Base-by-base conservation (phyloP, 257 asterid genomes). In the Ligustrum vulgare region DNA sequence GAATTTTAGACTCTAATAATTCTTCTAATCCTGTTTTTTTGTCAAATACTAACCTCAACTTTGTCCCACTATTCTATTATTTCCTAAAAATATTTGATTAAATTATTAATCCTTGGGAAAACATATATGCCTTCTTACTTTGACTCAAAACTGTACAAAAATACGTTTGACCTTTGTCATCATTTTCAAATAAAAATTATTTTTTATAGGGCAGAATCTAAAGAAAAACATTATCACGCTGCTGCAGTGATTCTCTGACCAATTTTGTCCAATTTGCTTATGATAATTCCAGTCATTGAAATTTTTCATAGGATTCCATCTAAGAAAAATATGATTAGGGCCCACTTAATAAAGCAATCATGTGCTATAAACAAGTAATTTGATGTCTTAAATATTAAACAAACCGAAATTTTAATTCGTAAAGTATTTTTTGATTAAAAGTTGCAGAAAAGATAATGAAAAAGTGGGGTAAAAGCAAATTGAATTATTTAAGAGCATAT, bases 11-110 rank as follows among this genome's bases (percentile, higher is more conserved):
- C 23, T 20, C 25, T n/a, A 20, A 54, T 3, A n/a, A 60, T 81
- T 23, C 67, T 75, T 78, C 82, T 72, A 78, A 70, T 78, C 78
- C 85, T 81, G 82, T 81, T 78, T 63, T n/a, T 75, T 83, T 80
- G 86, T 77, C 86, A 77, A 77, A 18, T 60, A 67, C 74, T 76
- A 34, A 0, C 67, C 63, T 54, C 6, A 20, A n/a, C n/a, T 54
- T 20, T 54, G 63, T 54, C 63, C 60, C 60, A 3, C 16, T 11
- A 45, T 45, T 45, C 54, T 16, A 45, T 49, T 49, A 49, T 16
- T 49, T 49, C 60, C 58, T 7, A 6, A 49, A 2, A 49, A 2
- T 49, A 13, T 16, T 54, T 10, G 16, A 51, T 49, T 65, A 74
- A 13, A 8, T 39, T 39, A 39, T 75, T 72, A 76, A 64, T 65